Evolutionary conservation across 164 flowering plant species (phyloP).

Genomic region (Magnolia officinalis): DNA sequence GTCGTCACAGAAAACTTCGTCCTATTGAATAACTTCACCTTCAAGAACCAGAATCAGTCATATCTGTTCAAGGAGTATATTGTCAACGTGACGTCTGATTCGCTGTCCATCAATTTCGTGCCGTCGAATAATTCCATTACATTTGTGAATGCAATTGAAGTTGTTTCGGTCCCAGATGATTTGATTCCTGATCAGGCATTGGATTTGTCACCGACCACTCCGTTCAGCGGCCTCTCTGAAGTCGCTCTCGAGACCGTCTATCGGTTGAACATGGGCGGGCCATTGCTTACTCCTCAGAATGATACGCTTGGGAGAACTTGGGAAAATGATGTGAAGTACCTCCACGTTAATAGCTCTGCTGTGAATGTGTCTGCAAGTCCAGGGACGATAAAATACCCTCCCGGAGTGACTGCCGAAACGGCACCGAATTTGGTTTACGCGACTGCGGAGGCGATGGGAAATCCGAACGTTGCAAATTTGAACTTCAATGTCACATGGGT

Average conservation of each 20-base stretch:
- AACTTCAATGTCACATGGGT: constrained; percentile 92
- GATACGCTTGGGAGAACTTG: constrained; percentile 56
- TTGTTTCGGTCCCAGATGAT: constrained; percentile 65
- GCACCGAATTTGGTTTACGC: constrained; percentile 88
- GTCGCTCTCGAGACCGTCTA: constrained; percentile 69
- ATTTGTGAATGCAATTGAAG: constrained; percentile 82
- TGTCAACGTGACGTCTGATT: constrained; percentile 55
- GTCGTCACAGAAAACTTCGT: constrained; percentile 28
- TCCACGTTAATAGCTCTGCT: constrained; percentile 27
- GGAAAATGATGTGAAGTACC: constrained; percentile 28
- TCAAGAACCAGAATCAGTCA: constrained; percentile 27
- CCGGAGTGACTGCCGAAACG: constrained; percentile 40
- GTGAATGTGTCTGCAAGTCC: constrained; percentile 20
- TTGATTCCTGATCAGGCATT: constrained; percentile 58
- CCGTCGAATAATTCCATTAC: constrained; percentile 64
- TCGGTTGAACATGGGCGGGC: constrained; percentile 87
- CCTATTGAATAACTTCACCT: constrained; percentile 23
- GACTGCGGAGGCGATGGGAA: constrained; percentile 67
- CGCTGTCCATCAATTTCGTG: constrained; percentile 49
- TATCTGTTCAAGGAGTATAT: constrained; percentile 64
- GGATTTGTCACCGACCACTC: constrained; percentile 36
- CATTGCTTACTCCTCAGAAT: constrained; percentile 61
- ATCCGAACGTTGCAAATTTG: constrained; percentile 43
- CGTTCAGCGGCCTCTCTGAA: constrained; percentile 49
- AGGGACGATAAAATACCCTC: constrained; percentile 31